phyloP scores from a whole-genome alignment of 2,329 filamentous ascomycete genomes.

The Fusarium algeriense region DNA sequence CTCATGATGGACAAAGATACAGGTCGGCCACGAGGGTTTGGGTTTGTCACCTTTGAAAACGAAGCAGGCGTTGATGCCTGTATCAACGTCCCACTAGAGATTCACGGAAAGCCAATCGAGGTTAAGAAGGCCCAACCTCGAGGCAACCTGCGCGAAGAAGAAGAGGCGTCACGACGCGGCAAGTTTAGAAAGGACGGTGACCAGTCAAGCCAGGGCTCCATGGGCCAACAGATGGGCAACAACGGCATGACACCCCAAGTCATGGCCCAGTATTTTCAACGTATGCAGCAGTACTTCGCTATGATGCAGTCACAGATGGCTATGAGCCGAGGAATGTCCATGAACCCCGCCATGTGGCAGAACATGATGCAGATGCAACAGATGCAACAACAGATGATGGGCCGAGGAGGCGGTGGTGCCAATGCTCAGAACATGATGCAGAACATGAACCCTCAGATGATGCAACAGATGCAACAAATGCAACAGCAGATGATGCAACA shows the following conservation, averaged over 20 bases:
- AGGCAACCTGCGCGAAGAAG: slow-evolving; percentile 93
- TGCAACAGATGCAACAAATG: slow-evolving; percentile 70
- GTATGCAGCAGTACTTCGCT: slow-evolving; percentile 97
- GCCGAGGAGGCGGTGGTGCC: slow-evolving; percentile 54
- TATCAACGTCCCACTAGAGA: slow-evolving; percentile 85
- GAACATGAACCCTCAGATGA: slow-evolving; percentile 65
- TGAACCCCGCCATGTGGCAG: slow-evolving; percentile 82
- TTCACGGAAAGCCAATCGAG: slow-evolving; percentile 95
- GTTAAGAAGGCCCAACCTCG: slow-evolving; percentile 98
- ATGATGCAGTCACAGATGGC: slow-evolving; percentile 96
- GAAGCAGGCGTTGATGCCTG: slow-evolving; percentile 95
- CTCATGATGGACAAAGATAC: slow-evolving; percentile 99
- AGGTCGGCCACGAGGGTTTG: slow-evolving; percentile 94
- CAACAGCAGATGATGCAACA: slow-evolving; percentile 58
- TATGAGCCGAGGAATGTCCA: slow-evolving; percentile 79
- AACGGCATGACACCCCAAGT: slow-evolving; percentile 91
- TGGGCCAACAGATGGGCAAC: slow-evolving; percentile 59
- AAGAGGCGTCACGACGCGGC: slow-evolving; percentile 74
- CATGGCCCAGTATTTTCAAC: slow-evolving; percentile 98
- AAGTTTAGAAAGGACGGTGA: slow-evolving; percentile 70
- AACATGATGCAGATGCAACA: slow-evolving; percentile 83
- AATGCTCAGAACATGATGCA: slow-evolving; percentile 56
- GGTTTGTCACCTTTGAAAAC: slow-evolving; percentile 97
- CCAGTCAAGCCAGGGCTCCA: slow-evolving; percentile 56
- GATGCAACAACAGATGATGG: slow-evolving; percentile 68